Evolutionary conservation across 352 stramenopile species (phyloP).

Genomic region (Phytophthora niederhauseri): DNA sequence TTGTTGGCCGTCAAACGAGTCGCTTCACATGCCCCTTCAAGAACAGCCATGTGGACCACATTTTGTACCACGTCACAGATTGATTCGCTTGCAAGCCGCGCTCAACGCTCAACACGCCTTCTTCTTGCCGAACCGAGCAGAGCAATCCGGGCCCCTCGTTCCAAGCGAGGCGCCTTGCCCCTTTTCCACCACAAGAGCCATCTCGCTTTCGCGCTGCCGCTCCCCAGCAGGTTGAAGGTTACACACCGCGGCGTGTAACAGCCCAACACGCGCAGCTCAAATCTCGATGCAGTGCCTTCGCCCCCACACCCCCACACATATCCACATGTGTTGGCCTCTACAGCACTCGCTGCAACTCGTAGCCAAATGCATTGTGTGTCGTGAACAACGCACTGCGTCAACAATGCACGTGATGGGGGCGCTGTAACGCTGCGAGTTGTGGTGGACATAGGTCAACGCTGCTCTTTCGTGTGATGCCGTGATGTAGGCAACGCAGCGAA

Average conservation of each 20-base stretch:
- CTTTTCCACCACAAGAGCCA: constrained; percentile 28
- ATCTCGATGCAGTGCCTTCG: constrained; percentile 8
- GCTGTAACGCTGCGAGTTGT: constrained; percentile 23
- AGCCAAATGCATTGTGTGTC: constrained; percentile 2
- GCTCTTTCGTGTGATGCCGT: not conserved
- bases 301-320: not conserved
- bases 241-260: constrained; percentile 19
- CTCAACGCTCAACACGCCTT: too few species aligned
- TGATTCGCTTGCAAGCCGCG: not conserved
- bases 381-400: not conserved
- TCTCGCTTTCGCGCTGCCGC: constrained; percentile 17
- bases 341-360: constrained; percentile 17
- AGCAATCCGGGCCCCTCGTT: not conserved
- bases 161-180: constrained; percentile 3
- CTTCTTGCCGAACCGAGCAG: not conserved
- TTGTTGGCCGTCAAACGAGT: not conserved
- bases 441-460: not conserved
- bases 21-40: constrained; percentile 10
- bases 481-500: not conserved
- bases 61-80: constrained; percentile 20
- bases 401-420: constrained; percentile 9
- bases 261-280: constrained; percentile 26
- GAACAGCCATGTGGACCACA: constrained; percentile 18
- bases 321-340: constrained; percentile 13
- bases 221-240: constrained; percentile 10